Base-by-base conservation (phyloP, 2,329 filamentous ascomycete genomes). In the Teratosphaeria destructans region DNA sequence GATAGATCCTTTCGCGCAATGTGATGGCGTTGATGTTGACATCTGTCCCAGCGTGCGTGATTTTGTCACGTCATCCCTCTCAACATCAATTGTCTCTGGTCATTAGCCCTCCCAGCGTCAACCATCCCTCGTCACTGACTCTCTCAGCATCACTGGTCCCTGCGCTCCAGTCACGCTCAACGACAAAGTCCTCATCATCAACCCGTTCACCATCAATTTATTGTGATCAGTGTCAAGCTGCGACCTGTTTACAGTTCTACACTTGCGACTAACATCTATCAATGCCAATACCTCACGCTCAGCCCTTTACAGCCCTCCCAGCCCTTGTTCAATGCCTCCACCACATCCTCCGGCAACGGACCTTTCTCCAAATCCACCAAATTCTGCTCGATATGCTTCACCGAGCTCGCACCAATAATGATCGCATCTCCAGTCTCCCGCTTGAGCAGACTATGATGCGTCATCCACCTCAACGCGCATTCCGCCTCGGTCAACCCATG, bases 381-480 rank as follows among this genome's bases (percentile, higher is more conserved):
- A 55, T 77, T 78, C 47, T 70, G 59, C 61, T 55, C 71, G 57
- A 78, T 57, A 32, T 78, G 76, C 55, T 58, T 59, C 8, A 55
- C 54, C 23, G 49, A 58, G 34, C 56, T 59, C 1, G 72, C 74
- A 1, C 76, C 75, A 35, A 77, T 70, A 57, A 78, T 69, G 14
- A 77, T 68, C 8, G 68, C 73, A 66, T 78, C 75, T 2, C 65
- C 67, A 29, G 67, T 56, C 39, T 73, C 66, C 10, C 60, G 37
- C 43, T 68, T 68, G 56, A 78, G 56, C 54, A 65, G 52, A 10
- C 71, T 76, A 61, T 81, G 78, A 65, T 80, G 74, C 1, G 68
- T 67, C 39, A 75, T 69, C 79, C 79, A 81, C 34, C 78, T 64
- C 57, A 81, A 61, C 0, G 77, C 77, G 62, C 72, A 71, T 61